Base-by-base conservation (phyloP, 306 rosid species). In the Trifolium fragiferum region DNA sequence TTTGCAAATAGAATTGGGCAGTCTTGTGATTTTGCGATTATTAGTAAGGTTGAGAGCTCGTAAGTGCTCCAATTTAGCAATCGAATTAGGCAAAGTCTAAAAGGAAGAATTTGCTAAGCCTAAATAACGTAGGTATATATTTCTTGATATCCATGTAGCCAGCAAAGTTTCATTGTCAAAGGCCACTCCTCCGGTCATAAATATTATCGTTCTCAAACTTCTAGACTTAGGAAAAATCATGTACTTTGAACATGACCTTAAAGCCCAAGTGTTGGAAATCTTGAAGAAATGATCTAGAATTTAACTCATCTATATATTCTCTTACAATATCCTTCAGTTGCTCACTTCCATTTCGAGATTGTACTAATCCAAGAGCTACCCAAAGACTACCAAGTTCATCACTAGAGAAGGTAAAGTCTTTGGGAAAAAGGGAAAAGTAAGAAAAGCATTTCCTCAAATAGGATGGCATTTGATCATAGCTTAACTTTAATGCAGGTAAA, bases 401-500 rank as follows among this genome's bases (percentile, higher is more conserved):
- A 47, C 16, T 16, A 49, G 0, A 0, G 14, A 68, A 27, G 4
- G 3, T 4, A 63, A 4, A 4, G 5, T 35, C 68, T 63, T 63
- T 63, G 30, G 68, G 68, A 63, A 16, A 63, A 4, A 37, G 27
- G 9, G 68, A 37, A 63, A 63, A 49, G 8, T 4, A n/a, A 30
- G 18, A 46, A 68, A 68, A 68, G 6, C 73, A 68, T n/a, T 68
- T 61, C 7, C 30, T 63, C 32, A 63, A 18, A 37, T 63, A 18
- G n/a, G 49, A 63, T 10, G 68, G 68, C 68, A 63, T 63, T 33
- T 63, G 27, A 18, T 63, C 68, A 37, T 63, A 63, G 27, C 68
- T 63, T 37, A 63, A 18, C 3, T 63, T 63, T 0, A 63, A 3
- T 0, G 68, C 68, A 37, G 68, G 68, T 35, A 63, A 37, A 37